These are phyloP conservation scores for Rhodocollybia butyracea DNA, from an alignment of 768 basidiomycete genomes.

Conservation along the genomic window DNA sequence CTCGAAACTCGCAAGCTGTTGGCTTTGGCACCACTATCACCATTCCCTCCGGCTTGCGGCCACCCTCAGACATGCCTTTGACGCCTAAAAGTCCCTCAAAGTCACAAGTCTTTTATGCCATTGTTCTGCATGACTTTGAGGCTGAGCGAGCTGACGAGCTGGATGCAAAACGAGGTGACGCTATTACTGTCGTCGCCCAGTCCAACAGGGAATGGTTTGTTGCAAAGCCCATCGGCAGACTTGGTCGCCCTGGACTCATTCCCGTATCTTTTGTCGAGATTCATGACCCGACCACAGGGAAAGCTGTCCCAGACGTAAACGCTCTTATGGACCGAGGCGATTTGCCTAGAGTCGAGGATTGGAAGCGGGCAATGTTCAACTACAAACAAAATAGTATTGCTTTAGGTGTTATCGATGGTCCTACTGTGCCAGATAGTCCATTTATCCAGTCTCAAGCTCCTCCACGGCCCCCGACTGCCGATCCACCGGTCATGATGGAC, in stretches of 20 bases:
- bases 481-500: conserved; percentile 19
- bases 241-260: conserved; percentile 95
- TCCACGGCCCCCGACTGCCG: conserved; percentile 16
- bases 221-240: conserved; percentile 92
- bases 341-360: conserved; percentile 96
- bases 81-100: conserved; percentile 34
- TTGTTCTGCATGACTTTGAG: conserved; percentile 91
- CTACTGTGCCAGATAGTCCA: conserved; percentile 42
- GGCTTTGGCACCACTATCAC: conserved; percentile 12
- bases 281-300: conserved; percentile 85
- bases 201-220: conserved; percentile 99
- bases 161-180: conserved; percentile 90
- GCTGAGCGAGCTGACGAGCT: conserved; percentile 98
- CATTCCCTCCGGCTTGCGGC: conserved; percentile 17
- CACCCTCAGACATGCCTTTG: conserved; percentile 17
- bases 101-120: conserved; percentile 81
- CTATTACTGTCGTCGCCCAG: conserved; percentile 96
- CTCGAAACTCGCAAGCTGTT: conserved; percentile 41
- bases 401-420: conserved; percentile 82
- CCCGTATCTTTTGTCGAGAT: conserved; percentile 97
- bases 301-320: conserved; percentile 70
- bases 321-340: conserved; percentile 82
- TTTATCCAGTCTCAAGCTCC: conserved; percentile 21
- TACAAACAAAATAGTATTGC: conserved; percentile 98
- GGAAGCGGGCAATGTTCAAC: conserved; percentile 92